Evolutionary conservation across 345 rosid species (phyloP).

Genomic region (Boechera divaricarpa): DNA sequence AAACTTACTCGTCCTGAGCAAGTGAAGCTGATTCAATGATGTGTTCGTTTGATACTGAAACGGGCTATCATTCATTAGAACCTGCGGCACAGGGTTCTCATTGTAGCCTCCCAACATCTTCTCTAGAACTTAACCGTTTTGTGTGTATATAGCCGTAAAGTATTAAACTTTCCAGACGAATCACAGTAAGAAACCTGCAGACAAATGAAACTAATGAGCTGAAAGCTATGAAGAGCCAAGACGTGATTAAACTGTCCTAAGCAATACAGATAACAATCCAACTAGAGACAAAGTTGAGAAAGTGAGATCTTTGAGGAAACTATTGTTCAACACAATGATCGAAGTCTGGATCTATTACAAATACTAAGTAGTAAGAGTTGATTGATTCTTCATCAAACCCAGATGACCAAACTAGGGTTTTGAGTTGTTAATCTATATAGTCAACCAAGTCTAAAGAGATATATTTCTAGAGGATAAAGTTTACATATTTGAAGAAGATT

Average conservation of each 20-base stretch:
- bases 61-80: constrained; percentile 56
- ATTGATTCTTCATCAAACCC: not conserved
- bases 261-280: constrained; percentile 17
- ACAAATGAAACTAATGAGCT: constrained; percentile 16
- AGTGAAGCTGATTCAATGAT: constrained; percentile 69
- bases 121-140: constrained; percentile 23
- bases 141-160: constrained; percentile 18
- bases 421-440: not conserved
- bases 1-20: constrained; percentile 69
- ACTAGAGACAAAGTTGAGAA: not conserved
- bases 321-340: not conserved
- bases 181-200: constrained; percentile 43
- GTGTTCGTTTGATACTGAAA: constrained; percentile 65
- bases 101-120: constrained; percentile 79
- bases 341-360: not conserved
- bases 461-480: constrained; percentile 1
- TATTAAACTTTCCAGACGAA: constrained; percentile 31
- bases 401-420: not conserved
- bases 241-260: not conserved
- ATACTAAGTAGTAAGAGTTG: constrained; percentile 7
- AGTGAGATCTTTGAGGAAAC: constrained; percentile 6
- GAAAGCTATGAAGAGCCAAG: not conserved
- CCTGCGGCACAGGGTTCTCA: constrained; percentile 58
- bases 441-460: constrained; percentile 14
- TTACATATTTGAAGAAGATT: not conserved